A percentile compares a stretch with the other conserved stretches of the same genome.
Evolutionary conservation across 140 eudicot species (phyloP).

Genomic region (Erigeron philadelphicus): DNA sequence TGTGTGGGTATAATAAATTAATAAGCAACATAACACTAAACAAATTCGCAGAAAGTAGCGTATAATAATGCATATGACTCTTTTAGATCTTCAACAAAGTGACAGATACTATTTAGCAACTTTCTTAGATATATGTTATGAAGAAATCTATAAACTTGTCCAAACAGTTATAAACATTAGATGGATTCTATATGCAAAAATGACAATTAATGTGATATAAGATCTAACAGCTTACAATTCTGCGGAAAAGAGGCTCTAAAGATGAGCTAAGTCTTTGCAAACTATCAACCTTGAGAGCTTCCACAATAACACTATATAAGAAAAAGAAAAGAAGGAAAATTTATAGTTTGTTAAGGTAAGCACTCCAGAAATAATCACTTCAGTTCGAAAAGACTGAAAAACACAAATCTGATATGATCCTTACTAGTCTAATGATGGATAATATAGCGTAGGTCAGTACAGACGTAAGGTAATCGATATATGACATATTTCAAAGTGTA

Average conservation of each 20-base stretch:
- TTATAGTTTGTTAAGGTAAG: background rate
- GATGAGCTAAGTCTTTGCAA: slow-evolving; percentile 59
- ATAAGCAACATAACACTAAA: background rate
- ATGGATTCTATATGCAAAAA: background rate
- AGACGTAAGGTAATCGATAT: slow-evolving; percentile 4
- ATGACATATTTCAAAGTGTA: background rate
- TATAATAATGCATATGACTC: slow-evolving; percentile 5
- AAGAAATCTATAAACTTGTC: background rate
- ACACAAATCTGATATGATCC: background rate
- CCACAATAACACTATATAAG: slow-evolving; percentile 52
- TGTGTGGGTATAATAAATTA: slow-evolving; percentile 20
- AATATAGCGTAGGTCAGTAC: background rate
- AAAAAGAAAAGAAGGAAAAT: slow-evolving; percentile 4
- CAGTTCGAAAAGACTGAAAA: background rate
- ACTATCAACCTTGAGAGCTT: slow-evolving; percentile 62
- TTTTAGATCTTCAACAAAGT: slow-evolving; percentile 6
- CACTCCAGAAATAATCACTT: background rate
- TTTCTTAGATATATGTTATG: background rate
- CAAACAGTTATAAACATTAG: background rate
- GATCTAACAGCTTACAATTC: slow-evolving; percentile 41
- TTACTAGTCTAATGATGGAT: slow-evolving; percentile 1
- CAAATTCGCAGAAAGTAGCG: background rate
- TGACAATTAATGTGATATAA: background rate
- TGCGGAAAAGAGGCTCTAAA: slow-evolving; percentile 61
- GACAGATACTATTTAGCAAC: background rate